A percentile compares a stretch with the other conserved stretches of the same genome.
These are phyloP conservation scores for Senna tora DNA, from an alignment of 306 rosid genomes.

Conservation along the genomic window DNA sequence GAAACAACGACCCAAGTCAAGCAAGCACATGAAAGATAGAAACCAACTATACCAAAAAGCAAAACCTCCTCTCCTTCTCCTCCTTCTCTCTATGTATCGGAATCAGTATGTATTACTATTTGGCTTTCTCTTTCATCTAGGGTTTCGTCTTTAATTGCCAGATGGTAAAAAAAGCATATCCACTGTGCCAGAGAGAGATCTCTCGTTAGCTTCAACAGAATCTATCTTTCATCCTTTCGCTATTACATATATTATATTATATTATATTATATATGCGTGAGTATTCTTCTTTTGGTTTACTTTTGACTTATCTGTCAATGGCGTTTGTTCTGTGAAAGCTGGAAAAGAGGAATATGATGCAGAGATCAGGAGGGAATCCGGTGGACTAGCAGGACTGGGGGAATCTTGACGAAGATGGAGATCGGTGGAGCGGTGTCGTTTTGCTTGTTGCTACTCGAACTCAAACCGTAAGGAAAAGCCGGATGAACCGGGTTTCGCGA, in stretches of 20 bases:
- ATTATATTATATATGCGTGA: no score
- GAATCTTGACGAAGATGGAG: slow-evolving; percentile 44
- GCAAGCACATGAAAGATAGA: no score
- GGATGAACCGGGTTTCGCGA: background rate
- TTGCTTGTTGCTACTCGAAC: slow-evolving; percentile 35
- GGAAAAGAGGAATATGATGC: slow-evolving; percentile 35
- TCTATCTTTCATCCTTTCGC: slow-evolving; percentile 4
- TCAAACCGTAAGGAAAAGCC: background rate
- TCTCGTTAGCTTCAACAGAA: slow-evolving; percentile 6
- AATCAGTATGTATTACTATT: no score
- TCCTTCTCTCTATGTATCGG: no score
- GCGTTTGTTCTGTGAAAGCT: slow-evolving; percentile 33
- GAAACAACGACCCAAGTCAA: no score
- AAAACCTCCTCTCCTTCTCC: no score
- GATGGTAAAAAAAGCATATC: slow-evolving; percentile 6
- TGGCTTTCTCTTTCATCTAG: slow-evolving; percentile 41
- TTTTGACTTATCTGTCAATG: slow-evolving; percentile 30
- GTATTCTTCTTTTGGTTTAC: background rate
- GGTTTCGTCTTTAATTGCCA: slow-evolving; percentile 35
- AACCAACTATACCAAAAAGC: no score
- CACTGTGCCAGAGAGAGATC: slow-evolving; percentile 35
- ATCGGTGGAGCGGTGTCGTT: slow-evolving; percentile 54
- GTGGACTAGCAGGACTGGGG: slow-evolving; percentile 22
- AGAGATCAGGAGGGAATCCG: slow-evolving; percentile 34
- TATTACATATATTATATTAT: no score